phyloP scores from a whole-genome alignment of 345 rosid species.

The Sonneratia caseolaris region DNA sequence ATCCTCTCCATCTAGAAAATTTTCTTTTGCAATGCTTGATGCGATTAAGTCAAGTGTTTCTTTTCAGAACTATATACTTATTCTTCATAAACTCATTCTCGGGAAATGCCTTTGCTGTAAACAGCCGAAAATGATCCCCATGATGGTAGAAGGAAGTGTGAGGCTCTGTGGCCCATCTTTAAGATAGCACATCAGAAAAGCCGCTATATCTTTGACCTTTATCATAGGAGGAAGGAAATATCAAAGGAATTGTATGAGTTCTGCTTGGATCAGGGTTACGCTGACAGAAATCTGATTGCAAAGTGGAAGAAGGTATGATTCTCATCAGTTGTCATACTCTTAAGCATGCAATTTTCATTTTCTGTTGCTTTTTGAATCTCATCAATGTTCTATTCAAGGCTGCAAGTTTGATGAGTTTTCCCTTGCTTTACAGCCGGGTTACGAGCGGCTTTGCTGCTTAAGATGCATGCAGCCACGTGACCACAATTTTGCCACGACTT shows the following conservation, averaged over 20 bases:
- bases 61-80: background rate
- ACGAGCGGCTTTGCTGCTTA: slow-evolving; percentile 77
- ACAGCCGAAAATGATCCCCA: slow-evolving; percentile 74
- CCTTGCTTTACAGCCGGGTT: slow-evolving; percentile 51
- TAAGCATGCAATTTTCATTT: background rate
- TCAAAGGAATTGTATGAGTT: slow-evolving; percentile 70
- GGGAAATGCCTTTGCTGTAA: slow-evolving; percentile 1
- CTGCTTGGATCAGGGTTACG: slow-evolving; percentile 69
- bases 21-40: background rate
- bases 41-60: background rate
- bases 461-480: slow-evolving; percentile 80
- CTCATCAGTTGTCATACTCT: background rate
- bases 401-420: background rate
- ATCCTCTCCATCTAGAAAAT: background rate
- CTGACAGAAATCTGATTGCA: slow-evolving; percentile 53
- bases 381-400: background rate
- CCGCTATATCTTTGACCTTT: slow-evolving; percentile 62
- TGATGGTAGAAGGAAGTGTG: slow-evolving; percentile 78
- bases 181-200: slow-evolving; percentile 74
- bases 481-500: slow-evolving; percentile 77
- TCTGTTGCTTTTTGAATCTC: background rate
- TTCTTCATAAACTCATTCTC: background rate
- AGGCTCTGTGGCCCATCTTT: slow-evolving; percentile 70
- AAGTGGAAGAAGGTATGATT: slow-evolving; percentile 54
- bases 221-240: slow-evolving; percentile 52